Base-by-base conservation (phyloP, 495 filamentous ascomycete species). In the Neurospora hispaniola region DNA sequence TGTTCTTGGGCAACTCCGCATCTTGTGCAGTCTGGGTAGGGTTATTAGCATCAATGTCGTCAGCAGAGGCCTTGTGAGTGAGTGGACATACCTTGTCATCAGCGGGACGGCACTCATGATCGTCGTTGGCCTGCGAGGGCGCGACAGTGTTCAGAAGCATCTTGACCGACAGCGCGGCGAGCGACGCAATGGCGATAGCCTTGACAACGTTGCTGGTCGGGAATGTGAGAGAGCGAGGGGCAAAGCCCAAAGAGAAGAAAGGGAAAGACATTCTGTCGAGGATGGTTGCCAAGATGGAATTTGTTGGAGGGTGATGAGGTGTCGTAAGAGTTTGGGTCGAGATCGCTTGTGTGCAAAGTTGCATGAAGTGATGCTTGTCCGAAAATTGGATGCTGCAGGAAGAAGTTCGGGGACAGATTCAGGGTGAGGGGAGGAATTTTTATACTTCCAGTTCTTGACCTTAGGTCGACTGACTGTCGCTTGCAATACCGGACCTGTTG, bases 1-100 rank as follows among this genome's bases (percentile, higher is more conserved):
- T 27, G 4, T 1, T 10, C 20, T 0, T 0, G 20, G 44, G 10
- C 0, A 0, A 10, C 1, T 54, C 10, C 2, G n/a, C n/a, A 0
- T 12, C 46, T 0, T 23, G 9, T 2, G 4, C n/a, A 54, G 10
- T 2, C 20, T 23, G n/a, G 1, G n/a, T 2, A 9, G 1, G 11
- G 11, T 59, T 0, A 4, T 59, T 3, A 31, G 48, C 48, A 59
- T 27, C 1, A 5, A 59, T 14, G 11, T 59, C 23, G 11, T 59
- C 48, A 7, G 48, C 1, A 54, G 46, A 48, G 10, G 10, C 11
- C 10, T 1, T 12, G 3, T 0, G 43, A 0, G 18, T 46, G 18
- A 9, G 16, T 0, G 1, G n/a, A 5, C n/a, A 48, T 48, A 54
- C 48, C 20, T 59, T 59, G 9, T 27, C 20, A 27, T 59, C 5